Conservation (phyloP, 495 filamentous ascomycete genomes). For the Xylaria bambusicola region DNA sequence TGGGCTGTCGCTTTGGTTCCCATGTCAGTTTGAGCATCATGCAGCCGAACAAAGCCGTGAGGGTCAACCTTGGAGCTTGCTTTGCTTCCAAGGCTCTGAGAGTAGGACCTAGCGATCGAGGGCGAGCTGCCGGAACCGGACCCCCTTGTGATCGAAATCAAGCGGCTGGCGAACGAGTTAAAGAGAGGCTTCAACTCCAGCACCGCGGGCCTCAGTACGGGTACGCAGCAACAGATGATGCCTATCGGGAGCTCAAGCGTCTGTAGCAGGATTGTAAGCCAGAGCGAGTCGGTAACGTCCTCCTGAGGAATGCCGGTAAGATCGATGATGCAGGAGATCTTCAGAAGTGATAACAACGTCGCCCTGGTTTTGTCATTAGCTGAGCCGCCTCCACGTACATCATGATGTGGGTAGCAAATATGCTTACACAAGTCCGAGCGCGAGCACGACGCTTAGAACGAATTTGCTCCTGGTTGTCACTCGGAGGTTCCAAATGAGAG, state of each 20-base stretch:
- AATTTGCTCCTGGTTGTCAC: slow-evolving; percentile 13
- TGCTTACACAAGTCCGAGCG: slow-evolving; percentile 19
- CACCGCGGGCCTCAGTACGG: slow-evolving; percentile 21
- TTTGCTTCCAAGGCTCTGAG: too few relatives aligned
- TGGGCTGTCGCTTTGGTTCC: too few relatives aligned
- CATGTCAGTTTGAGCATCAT: too few relatives aligned
- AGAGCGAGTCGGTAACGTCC: slow-evolving; percentile 14
- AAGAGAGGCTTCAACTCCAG: slow-evolving; percentile 8
- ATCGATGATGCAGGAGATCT: slow-evolving; percentile 1
- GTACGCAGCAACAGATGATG: slow-evolving; percentile 20
- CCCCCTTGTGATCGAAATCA: too few relatives aligned
- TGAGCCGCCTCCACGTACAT: not conserved
- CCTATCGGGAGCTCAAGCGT: slow-evolving; percentile 16
- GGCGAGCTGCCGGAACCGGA: too few relatives aligned
- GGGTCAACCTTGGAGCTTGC: too few relatives aligned
- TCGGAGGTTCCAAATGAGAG: slow-evolving; percentile 14
- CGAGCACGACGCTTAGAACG: slow-evolving; percentile 9
- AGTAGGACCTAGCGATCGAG: too few relatives aligned
- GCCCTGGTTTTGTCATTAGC: not conserved
- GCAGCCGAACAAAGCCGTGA: too few relatives aligned
- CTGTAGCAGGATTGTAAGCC: slow-evolving; percentile 4
- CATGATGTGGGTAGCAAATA: not conserved
- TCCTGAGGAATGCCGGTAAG: not conserved
- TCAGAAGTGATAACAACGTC: slow-evolving; percentile 11
- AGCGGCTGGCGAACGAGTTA: not conserved